Evolutionary conservation across 805 yeast species (phyloP).

Genomic region (Starmerella tilneyi): DNA sequence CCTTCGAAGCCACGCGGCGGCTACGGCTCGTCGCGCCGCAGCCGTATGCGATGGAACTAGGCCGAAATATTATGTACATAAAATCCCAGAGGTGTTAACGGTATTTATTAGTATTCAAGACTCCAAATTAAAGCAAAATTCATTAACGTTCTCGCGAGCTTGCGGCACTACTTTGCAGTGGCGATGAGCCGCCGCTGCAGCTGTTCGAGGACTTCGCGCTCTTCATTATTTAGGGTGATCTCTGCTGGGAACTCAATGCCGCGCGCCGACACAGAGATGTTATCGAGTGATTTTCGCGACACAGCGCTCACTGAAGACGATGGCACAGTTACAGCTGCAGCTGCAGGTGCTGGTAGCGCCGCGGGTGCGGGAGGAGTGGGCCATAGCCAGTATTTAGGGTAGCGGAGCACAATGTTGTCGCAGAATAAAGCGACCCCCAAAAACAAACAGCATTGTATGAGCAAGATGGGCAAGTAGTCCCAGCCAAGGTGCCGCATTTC

Average conservation of each 20-base stretch:
- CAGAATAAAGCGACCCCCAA: constrained; percentile 42
- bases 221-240: too few relatives aligned
- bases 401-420: constrained; percentile 44
- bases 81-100: too few relatives aligned
- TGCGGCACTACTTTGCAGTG: background rate
- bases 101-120: background rate
- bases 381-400: constrained; percentile 48
- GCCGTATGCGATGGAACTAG: constrained; percentile 26
- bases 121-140: background rate
- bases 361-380: constrained; percentile 8
- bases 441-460: constrained; percentile 42
- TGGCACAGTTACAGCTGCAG: background rate
- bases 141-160: background rate
- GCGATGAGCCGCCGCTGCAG: constrained; percentile 2
- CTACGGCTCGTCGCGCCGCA: constrained; percentile 24
- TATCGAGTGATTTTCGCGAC: background rate
- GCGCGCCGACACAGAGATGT: background rate
- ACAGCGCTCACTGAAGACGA: background rate
- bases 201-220: background rate
- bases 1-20: constrained; percentile 1
- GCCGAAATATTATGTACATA: constrained; percentile 1
- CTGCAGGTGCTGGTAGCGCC: background rate
- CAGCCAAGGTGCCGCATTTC: constrained; percentile 44
- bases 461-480: constrained; percentile 52
- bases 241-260: background rate